These are phyloP conservation scores for Leavenworthia alabamica DNA, from an alignment of 345 rosid species.

Conservation along the genomic window DNA sequence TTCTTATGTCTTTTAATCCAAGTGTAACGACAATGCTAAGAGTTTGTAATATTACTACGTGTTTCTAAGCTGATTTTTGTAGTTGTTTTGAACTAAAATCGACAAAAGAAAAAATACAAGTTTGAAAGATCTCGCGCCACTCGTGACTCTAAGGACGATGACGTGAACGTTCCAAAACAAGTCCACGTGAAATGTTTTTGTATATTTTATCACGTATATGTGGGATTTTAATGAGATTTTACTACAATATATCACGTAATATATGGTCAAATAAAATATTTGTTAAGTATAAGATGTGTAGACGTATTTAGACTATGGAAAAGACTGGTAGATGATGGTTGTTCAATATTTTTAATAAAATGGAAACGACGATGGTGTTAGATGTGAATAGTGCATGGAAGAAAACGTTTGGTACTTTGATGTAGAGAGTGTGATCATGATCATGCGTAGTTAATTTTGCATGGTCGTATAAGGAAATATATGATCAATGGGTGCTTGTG, in stretches of 20 bases:
- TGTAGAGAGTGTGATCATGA: not conserved
- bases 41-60: not conserved
- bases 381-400: not conserved
- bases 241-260: slow-evolving; percentile 2
- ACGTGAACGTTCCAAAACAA: slow-evolving; percentile 25
- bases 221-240: not conserved
- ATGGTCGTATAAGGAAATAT: not conserved
- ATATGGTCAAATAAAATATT: not conserved
- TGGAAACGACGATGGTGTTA: not conserved
- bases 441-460: not conserved
- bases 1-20: slow-evolving; percentile 13
- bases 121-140: slow-evolving; percentile 20
- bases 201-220: slow-evolving; percentile 1
- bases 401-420: not conserved
- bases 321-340: too few relatives aligned
- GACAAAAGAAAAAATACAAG: not conserved
- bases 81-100: slow-evolving; percentile 5
- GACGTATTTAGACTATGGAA: too few relatives aligned
- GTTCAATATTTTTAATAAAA: not conserved
- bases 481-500: not conserved
- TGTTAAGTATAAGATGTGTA: too few relatives aligned
- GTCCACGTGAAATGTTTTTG: slow-evolving; percentile 24
- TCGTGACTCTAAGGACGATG: slow-evolving; percentile 27
- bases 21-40: slow-evolving; percentile 18
- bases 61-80: not conserved